Base-by-base conservation (phyloP, 805 yeast genomes). In the Spathaspora sp. region DNA sequence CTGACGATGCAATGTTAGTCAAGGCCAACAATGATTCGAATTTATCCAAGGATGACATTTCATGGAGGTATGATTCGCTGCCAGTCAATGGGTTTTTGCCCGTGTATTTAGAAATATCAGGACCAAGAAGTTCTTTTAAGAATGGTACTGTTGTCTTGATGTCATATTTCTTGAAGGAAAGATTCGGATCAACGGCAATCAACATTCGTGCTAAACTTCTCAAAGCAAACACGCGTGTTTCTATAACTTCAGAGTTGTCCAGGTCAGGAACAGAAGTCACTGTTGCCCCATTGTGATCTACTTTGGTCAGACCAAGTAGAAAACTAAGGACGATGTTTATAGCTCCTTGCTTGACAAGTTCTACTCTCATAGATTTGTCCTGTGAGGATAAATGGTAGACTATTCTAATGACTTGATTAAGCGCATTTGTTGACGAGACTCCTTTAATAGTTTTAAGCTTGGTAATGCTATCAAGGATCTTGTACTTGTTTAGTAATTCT, bases 11-110 rank as follows among this genome's bases (percentile, higher is more conserved):
- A 7, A 86, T 56, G 63, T 87, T 88, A 1, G 93, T 87, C 28
- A 87, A 71, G 0, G 92, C 89, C 19, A 85, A 61, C 40, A 88
- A 66, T 0, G 84, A 70, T 58, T 83, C 86, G 56, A 77, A 79
- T 18, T 77, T 73, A 52, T 80, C 85, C 12, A 76, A 56, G 3
- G 56, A 55, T 1, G 74, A 65, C 17, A 71, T 54, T 0, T 73
- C 75, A 47, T 68, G 46, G 4, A 65, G 49, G 44, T 65, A 67
- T 4, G 61, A 62, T 6, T 44, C 51, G 5, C 26, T 23, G 26
- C 29, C 12, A 5, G 46, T 46, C 2, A n/a, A 26, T 11, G 47
- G 46, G 2, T 52, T 19, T 1, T 62, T 18, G 1, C 63, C 62
- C 2, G 53, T 18, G 48, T 66, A 64, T 16, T 59, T 50, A 11